phyloP scores from a whole-genome alignment of 495 filamentous ascomycete species.

The Geoglossum glabrum region DNA sequence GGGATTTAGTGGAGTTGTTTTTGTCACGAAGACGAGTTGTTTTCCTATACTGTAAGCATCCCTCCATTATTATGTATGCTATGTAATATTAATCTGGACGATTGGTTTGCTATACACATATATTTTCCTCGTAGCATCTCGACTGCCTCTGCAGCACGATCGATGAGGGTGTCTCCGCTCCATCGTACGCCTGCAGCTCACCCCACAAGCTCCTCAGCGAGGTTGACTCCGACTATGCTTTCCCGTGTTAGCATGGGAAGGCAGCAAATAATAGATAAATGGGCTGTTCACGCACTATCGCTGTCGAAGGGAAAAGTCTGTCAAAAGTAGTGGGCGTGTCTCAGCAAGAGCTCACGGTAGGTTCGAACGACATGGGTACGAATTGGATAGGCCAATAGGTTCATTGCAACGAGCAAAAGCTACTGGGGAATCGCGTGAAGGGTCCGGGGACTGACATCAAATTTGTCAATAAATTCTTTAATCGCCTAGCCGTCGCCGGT shows the following conservation, averaged over 20 bases:
- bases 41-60: constrained; percentile 63
- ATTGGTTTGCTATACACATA: constrained; percentile 15
- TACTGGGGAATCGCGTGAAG: neutral
- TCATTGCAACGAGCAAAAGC: too few relatives aligned
- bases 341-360: constrained; percentile 3
- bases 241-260: too few relatives aligned
- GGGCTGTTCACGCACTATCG: too few relatives aligned
- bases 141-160: constrained; percentile 62
- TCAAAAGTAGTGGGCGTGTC: neutral
- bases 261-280: too few relatives aligned
- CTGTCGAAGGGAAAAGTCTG: constrained; percentile 93
- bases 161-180: constrained; percentile 81
- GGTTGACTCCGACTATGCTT: neutral
- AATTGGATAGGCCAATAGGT: too few relatives aligned
- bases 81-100: too few relatives aligned
- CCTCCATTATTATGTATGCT: neutral
- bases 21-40: constrained; percentile 87
- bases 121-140: constrained; percentile 63
- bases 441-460: constrained; percentile 41
- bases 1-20: constrained; percentile 97
- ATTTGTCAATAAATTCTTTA: constrained; percentile 63
- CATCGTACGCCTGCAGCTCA: constrained; percentile 67
- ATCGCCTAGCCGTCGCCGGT: constrained; percentile 60
- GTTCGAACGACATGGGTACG: too few relatives aligned
- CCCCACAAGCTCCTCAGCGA: constrained; percentile 3